A percentile compares a stretch with the other conserved stretches of the same genome.
Conservation (phyloP, 306 rosid species). For the Begonia peltatifolia region DNA sequence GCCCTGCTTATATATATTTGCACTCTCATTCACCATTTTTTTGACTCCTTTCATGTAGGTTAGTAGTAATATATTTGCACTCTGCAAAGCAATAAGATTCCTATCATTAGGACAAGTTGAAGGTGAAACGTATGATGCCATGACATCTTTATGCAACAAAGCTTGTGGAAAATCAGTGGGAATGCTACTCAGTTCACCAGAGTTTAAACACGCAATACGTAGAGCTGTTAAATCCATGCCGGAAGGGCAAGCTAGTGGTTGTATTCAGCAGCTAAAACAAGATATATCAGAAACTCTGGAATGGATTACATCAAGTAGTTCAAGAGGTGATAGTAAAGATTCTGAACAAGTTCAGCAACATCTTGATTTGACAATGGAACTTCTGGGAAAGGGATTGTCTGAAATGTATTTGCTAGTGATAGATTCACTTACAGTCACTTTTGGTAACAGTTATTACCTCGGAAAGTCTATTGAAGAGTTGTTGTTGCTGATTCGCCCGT, state of each 20-base stretch:
- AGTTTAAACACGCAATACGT: conserved; percentile 36
- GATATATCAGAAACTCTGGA: conserved; percentile 56
- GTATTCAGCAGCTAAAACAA: conserved; percentile 35
- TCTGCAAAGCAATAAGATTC: conserved; percentile 71
- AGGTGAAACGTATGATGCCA: conserved; percentile 20
- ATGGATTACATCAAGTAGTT: conserved; percentile 45
- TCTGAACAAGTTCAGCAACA: conserved; percentile 4
- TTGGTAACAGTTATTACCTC: conserved; percentile 46
- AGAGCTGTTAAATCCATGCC: conserved; percentile 56
- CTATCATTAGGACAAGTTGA: conserved; percentile 17
- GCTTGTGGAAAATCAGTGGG: conserved; percentile 52
- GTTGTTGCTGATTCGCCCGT: conserved; percentile 36
- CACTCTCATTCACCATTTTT: conserved; percentile 1
- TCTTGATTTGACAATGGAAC: conserved; percentile 38
- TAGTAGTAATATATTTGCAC: conserved; percentile 41
- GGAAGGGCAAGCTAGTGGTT: conserved; percentile 75
- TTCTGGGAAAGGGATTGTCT: conserved; percentile 68
- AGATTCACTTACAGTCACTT: conserved; percentile 56
- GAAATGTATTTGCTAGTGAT: conserved; percentile 57
- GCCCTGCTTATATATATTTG: background rate
- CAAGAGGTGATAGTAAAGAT: conserved; percentile 17
- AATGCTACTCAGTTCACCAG: conserved; percentile 40
- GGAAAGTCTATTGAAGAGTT: conserved; percentile 50
- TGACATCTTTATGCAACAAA: conserved; percentile 29
- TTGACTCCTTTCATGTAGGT: conserved; percentile 45